Base-by-base conservation (phyloP, 192 early-diverging fungal species). In the Dispira parvispora region DNA sequence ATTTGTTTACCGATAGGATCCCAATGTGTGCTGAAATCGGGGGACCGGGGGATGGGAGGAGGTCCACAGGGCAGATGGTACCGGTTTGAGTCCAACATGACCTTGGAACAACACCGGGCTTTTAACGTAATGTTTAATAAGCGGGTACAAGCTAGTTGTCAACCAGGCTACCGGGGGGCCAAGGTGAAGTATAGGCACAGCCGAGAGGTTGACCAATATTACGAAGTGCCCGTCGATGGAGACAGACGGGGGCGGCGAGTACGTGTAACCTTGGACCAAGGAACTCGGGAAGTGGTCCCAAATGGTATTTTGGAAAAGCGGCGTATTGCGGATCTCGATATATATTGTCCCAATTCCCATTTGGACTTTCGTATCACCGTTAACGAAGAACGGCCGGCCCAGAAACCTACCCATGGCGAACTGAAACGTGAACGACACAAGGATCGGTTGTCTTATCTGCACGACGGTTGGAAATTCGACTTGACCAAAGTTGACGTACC, bases 331-430 rank as follows among this genome's bases (percentile, higher is more conserved):
- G 80, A 92, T 64, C 68, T 96, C n/a, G 84, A 96, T 68, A 81
- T 96, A 14, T 88, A 82, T 67, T 86, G 82, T 43, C 94, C 94
- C 16, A 74, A 79, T 25, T 82, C 82, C 9, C 72, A 77, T 12
- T 75, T 96, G 38, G 94, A 96, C 69, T 91, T 84, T 67, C 79
- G 94, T 49, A 87, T 96, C 58, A 83, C 88, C 14, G 79, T 94
- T 65, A 94, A 84, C 67, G 58, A 84, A 49, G 93, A 96, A 64
- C 63, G 62, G 45, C 47, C 69, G 18, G 63, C 69, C 62, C 65
- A 61, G 12, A 70, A 63, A 61, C 72, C 68, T 11, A 69, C 71
- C 23, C 32, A 38, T 6, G 70, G 68, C 16, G 83, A 68, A 13
- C 73, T 72, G 10, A 68, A 69, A 16, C 73, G 72, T 69, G 78